Base-by-base conservation (phyloP, 2,329 filamentous ascomycete genomes). In the Trichoderma arundinaceum region DNA sequence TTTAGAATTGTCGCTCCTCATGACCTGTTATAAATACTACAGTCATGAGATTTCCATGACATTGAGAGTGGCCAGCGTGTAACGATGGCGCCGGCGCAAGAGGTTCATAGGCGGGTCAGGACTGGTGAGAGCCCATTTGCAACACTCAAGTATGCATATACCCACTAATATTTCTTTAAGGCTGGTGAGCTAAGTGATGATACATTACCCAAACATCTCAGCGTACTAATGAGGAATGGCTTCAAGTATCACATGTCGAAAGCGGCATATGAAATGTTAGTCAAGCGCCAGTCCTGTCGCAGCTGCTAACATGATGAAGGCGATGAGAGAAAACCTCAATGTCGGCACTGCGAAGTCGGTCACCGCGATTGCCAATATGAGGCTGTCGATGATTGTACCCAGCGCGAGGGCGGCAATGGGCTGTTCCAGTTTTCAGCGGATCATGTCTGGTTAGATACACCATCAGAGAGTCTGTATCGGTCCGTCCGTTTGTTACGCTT, bases 241-340 rank as follows among this genome's bases (percentile, higher is more conserved):
- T 7, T 3, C 10, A 56, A 57, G 53, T 19, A 57, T 43, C 28
- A 57, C 53, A 33, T 57, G 53, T 33, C 38, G 53, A 38, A 57
- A 57, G 53, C 53, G 53, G 8, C 53, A 57, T 57, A 57, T 57
- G 53, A 57, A 57, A 32, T 57, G 53, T 57, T 7, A 1, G 53
- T 43, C 1, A 17, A 19, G 7, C 39, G 15, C 5, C 7, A 57
- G 5, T 1, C 43, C 15, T 52, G 6, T 7, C 9, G 4, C 10
- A 32, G 5, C 15, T 13, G 17, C 53, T 57, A 32, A 57, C 8
- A 2, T 7, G 38, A 57, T 12, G 5, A 57, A 57, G 53, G 53
- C 6, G 53, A 57, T 13, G 53, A 57, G 28, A 22, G 53, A 38
- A 57, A 57, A 19, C 53, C 53, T 32, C 39, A 57, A 19, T 57